These are phyloP conservation scores for Arabidopsis hybrid DNA, from an alignment of 441 rosid genomes.

Conservation along the genomic window DNA sequence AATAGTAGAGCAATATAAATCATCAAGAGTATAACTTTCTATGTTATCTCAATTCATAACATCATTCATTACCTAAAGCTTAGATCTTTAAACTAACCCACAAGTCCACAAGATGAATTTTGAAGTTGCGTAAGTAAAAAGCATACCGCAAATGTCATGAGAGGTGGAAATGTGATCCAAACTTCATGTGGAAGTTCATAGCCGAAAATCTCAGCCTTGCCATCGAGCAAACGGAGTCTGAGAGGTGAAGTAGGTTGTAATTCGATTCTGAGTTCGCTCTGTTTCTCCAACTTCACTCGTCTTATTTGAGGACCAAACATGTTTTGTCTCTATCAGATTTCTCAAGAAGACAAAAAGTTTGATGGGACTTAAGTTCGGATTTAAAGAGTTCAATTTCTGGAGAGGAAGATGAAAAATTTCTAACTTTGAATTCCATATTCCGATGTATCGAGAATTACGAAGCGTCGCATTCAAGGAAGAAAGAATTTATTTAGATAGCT, in stretches of 20 bases:
- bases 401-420: slow-evolving; percentile 15
- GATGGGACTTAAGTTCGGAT: neutral
- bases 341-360: slow-evolving; percentile 6
- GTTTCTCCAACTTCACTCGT: slow-evolving; percentile 69
- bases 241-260: slow-evolving; percentile 56
- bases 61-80: neutral
- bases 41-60: too few species aligned
- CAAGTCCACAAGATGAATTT: neutral
- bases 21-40: too few species aligned
- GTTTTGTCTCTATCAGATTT: neutral
- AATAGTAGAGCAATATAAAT: neutral
- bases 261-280: slow-evolving; percentile 73
- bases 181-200: slow-evolving; percentile 72
- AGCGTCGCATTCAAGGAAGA: slow-evolving; percentile 15
- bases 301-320: slow-evolving; percentile 45
- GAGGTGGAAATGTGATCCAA: slow-evolving; percentile 84
- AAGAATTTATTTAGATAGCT: neutral
- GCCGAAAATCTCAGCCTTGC: slow-evolving; percentile 83
- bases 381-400: neutral
- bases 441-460: slow-evolving; percentile 8
- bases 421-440: neutral
- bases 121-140: neutral
- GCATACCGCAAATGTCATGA: slow-evolving; percentile 67
- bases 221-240: slow-evolving; percentile 68
- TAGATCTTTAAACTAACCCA: neutral